Conservation (phyloP, 208 protist genomes). For the Trypanosoma cruzi region DNA sequence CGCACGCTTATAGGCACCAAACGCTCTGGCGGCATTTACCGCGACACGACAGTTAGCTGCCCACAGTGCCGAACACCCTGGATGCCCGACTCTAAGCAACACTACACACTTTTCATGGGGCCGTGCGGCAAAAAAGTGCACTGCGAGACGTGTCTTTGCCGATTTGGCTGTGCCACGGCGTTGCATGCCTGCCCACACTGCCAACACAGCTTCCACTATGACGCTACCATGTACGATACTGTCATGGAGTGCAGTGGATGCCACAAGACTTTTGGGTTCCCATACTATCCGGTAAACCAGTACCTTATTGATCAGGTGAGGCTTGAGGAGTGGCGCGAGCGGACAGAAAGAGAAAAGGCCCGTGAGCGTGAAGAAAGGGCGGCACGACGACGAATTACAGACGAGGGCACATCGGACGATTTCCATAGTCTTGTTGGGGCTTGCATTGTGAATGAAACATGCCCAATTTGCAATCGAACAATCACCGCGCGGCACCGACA, state of each 20-base stretch:
- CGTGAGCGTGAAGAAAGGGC: conserved; percentile 43
- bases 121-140: conserved; percentile 77
- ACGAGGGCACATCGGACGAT: conserved; percentile 30
- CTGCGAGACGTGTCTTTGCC: conserved; percentile 85
- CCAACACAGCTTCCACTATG: conserved; percentile 68
- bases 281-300: conserved; percentile 85
- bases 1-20: conserved; percentile 61
- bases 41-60: conserved; percentile 60
- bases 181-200: conserved; percentile 88
- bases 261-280: conserved; percentile 72
- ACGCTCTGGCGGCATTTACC: conserved; percentile 51
- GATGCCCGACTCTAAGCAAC: conserved; percentile 70
- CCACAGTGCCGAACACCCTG: conserved; percentile 74
- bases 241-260: conserved; percentile 52
- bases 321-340: conserved; percentile 68
- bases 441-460: conserved; percentile 72
- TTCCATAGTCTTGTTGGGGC: conserved; percentile 49
- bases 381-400: conserved; percentile 25
- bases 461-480: conserved; percentile 60
- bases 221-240: conserved; percentile 76
- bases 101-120: conserved; percentile 92
- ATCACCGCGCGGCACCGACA: conserved; percentile 51
- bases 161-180: conserved; percentile 77
- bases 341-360: conserved; percentile 34
- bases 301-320: conserved; percentile 60